Base-by-base conservation (phyloP, 1,139 yeast species). In the Hemisphaericaspora lyxosophila region DNA sequence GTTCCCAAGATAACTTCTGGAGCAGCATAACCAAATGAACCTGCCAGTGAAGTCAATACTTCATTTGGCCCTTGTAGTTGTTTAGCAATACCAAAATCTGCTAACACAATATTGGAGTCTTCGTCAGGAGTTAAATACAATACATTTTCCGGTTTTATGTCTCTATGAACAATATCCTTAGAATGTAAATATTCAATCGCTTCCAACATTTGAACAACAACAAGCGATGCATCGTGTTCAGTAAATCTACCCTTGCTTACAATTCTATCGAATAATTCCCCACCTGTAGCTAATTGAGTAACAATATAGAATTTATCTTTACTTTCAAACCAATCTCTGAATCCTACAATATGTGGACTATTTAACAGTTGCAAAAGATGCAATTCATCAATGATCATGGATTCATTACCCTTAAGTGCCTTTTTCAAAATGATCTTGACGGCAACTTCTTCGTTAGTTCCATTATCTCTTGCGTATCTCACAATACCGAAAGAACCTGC, bases 401-500 rank as follows among this genome's bases (percentile, higher is more conserved):
- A 65, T 45, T 82, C 88, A 46, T 85, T 80, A 4, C 90, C 94
- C 53, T 81, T 80, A 48, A 89, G 69, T 2, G 89, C 87, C 57
- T 85, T 85, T 64, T 87, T 88, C 54, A 85, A 67, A 36, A 89
- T 81, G 49, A 89, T 85, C 65, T 89, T 89, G 44, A 89, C 79
- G 1, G 97, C 97, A 14, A 87, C 95, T 41, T 85, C 81, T 48
- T 85, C 88, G 32, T 72, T 69, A 5, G 82, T 78, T 17, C 62
- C 60, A 42, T 67, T 64, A 50, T 76, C 74, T 34, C 81, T 67
- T 1, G 96, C 96, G 49, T 80, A 78, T 49, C 95, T 72, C 4
- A 89, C 97, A 15, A 87, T 83, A 24, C 97, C 96, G 65, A 85
- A 89, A 1, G 95, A 79, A 3, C 97, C 97, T 1, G 95, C 96